Conservation (phyloP, 768 basidiomycete genomes). For the Trametes cingulata region DNA sequence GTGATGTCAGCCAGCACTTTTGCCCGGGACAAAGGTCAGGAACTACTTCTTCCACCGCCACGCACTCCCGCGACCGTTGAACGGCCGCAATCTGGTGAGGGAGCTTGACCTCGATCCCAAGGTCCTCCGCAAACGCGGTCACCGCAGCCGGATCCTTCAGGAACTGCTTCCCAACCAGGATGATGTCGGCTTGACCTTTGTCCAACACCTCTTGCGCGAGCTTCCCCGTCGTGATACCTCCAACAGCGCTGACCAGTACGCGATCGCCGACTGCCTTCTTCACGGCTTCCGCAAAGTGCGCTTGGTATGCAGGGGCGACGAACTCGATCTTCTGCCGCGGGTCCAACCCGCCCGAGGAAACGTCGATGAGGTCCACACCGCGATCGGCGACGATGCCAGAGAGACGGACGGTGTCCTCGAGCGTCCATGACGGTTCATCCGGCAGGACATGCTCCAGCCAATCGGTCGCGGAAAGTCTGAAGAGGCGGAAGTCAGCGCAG, state of each 20-base stretch:
- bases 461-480: slow-evolving; percentile 68
- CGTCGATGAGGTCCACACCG: slow-evolving; percentile 77
- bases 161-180: slow-evolving; percentile 38
- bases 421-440: slow-evolving; percentile 63
- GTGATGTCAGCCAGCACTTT: too few species aligned
- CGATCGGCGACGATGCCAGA: slow-evolving; percentile 58
- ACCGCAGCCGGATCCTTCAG: slow-evolving; percentile 53
- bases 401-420: slow-evolving; percentile 66
- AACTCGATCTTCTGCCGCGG: slow-evolving; percentile 44
- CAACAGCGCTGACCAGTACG: slow-evolving; percentile 54
- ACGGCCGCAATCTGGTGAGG: slow-evolving; percentile 57
- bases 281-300: slow-evolving; percentile 32
- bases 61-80: slow-evolving; percentile 35
- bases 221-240: slow-evolving; percentile 54
- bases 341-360: slow-evolving; percentile 65
- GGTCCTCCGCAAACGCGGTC: slow-evolving; percentile 50
- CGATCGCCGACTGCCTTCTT: slow-evolving; percentile 45
- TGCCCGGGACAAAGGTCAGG: too few species aligned
- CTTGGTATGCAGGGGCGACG: slow-evolving; percentile 13
- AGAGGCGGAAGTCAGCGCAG: background rate
- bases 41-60: background rate
- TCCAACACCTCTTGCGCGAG: slow-evolving; percentile 61
- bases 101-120: slow-evolving; percentile 46
- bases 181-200: slow-evolving; percentile 58
- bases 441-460: slow-evolving; percentile 63